phyloP scores from a whole-genome alignment of 306 rosid genomes.

The Lathyrus oleraceus region DNA sequence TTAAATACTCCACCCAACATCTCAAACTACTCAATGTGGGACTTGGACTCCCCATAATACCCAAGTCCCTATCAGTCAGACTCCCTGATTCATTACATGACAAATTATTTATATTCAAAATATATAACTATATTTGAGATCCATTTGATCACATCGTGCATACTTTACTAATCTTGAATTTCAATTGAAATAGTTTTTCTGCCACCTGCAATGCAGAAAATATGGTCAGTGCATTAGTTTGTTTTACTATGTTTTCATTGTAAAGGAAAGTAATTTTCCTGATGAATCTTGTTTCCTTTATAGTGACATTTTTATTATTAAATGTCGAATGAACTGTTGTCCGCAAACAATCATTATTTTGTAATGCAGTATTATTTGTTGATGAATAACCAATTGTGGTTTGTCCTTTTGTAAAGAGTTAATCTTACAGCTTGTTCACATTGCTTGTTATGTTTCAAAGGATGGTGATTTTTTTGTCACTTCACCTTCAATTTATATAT shows the following conservation, averaged over 20 bases:
- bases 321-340: slow-evolving; percentile 7
- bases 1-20: background rate
- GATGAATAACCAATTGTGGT: slow-evolving; percentile 3
- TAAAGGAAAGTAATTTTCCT: slow-evolving; percentile 12
- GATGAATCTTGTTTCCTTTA: background rate
- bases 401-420: slow-evolving; percentile 11
- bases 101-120: background rate
- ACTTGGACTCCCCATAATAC: background rate
- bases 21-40: background rate
- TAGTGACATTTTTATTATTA: background rate
- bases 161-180: background rate
- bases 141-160: slow-evolving; percentile 15
- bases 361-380: slow-evolving; percentile 16
- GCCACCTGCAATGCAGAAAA: background rate
- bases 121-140: background rate
- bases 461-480: slow-evolving; percentile 10
- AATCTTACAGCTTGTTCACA: slow-evolving; percentile 14
- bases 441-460: slow-evolving; percentile 16
- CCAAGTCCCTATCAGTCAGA: background rate
- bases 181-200: slow-evolving; percentile 16
- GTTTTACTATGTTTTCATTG: slow-evolving; percentile 17
- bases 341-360: slow-evolving; percentile 1
- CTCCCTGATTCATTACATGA: background rate
- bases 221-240: slow-evolving; percentile 4
- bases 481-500: slow-evolving; percentile 28